Conservation (phyloP, 1,284 basidiomycete genomes). For the Singerocomus rubriflavus region DNA sequence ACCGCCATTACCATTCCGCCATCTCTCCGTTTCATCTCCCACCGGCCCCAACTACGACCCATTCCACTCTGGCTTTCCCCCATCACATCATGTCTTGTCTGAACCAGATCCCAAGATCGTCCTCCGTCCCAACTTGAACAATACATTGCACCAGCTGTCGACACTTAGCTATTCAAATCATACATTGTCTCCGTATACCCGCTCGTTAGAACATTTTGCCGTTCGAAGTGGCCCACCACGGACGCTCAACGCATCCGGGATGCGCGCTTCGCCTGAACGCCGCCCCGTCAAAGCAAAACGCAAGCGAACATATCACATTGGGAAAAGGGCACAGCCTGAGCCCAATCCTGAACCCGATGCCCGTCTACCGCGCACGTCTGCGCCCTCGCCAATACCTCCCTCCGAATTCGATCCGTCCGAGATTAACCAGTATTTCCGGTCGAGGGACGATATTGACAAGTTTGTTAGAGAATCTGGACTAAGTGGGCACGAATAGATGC, state of each 20-base stretch:
- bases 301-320: conserved; percentile 72
- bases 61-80: conserved; percentile 39
- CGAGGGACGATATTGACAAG: conserved; percentile 39
- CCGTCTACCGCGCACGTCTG: conserved; percentile 17
- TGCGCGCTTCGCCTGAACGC: conserved; percentile 38
- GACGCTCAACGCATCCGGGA: conserved; percentile 27
- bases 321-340: conserved; percentile 32
- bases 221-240: conserved; percentile 79
- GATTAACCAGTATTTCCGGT: conserved; percentile 74
- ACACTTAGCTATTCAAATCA: conserved; percentile 85
- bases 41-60: conserved; percentile 26
- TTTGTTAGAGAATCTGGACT: conserved; percentile 1
- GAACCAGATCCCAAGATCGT: conserved; percentile 57
- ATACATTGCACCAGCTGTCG: conserved; percentile 77
- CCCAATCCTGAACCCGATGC: conserved; percentile 6
- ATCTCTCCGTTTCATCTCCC: conserved; percentile 45
- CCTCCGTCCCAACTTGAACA: conserved; percentile 65
- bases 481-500: background rate
- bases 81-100: conserved; percentile 33
- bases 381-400: conserved; percentile 38
- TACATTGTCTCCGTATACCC: conserved; percentile 88
- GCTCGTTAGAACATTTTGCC: conserved; percentile 84
- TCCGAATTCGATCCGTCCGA: conserved; percentile 73
- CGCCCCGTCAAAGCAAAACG: conserved; percentile 68
- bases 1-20: conserved; percentile 30